phyloP scores from a whole-genome alignment of 306 rosid genomes.

The Malus fusca region DNA sequence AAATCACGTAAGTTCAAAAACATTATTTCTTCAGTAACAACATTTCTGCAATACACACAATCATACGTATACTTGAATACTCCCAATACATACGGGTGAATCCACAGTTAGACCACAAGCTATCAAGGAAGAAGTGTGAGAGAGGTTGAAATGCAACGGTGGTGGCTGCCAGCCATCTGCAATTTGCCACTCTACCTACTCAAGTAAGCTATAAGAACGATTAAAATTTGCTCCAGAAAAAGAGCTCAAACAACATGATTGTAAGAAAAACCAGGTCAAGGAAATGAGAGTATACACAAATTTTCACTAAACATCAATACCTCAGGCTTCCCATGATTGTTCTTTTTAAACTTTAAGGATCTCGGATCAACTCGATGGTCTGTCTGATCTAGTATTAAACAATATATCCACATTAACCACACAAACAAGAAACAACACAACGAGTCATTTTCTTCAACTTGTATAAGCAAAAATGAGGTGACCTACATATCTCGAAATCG shows the following conservation, averaged over 20 bases:
- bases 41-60: neutral
- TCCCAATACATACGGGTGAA: slow-evolving; percentile 49
- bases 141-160: slow-evolving; percentile 81
- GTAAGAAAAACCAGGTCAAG: slow-evolving; percentile 10
- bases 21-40: neutral
- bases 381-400: slow-evolving; percentile 58
- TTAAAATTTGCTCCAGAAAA: slow-evolving; percentile 6
- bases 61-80: neutral
- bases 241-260: neutral
- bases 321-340: slow-evolving; percentile 80
- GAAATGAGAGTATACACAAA: neutral
- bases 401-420: slow-evolving; percentile 16
- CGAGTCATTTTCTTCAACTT: neutral
- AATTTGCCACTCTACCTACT: slow-evolving; percentile 60
- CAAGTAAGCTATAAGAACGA: slow-evolving; percentile 16
- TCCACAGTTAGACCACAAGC: slow-evolving; percentile 81
- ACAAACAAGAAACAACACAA: neutral
- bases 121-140: slow-evolving; percentile 78
- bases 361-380: slow-evolving; percentile 51
- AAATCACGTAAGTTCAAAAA: slow-evolving; percentile 8
- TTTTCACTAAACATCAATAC: slow-evolving; percentile 14
- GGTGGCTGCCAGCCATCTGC: slow-evolving; percentile 49
- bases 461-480: slow-evolving; percentile 7
- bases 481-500: slow-evolving; percentile 77
- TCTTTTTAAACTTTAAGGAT: slow-evolving; percentile 63